Conservation (phyloP, 306 rosid species). For the Inga oerstediana region DNA sequence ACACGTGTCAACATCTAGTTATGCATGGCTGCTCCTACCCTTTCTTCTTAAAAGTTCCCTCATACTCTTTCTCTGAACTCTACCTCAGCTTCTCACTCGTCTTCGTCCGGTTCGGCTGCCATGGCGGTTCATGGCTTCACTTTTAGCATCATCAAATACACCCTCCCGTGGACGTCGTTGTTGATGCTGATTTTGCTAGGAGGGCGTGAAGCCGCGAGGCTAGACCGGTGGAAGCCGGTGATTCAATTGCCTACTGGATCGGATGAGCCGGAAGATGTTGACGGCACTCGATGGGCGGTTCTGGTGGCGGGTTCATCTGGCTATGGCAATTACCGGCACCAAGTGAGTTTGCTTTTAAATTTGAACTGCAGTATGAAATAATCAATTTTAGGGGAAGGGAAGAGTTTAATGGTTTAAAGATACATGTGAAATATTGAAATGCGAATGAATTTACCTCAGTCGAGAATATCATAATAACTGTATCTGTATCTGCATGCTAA, state of each 20-base stretch:
- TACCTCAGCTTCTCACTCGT: not conserved
- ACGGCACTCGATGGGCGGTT: conserved; percentile 72
- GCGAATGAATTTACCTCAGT: too few species aligned
- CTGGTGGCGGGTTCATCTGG: conserved; percentile 92
- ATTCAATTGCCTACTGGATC: conserved; percentile 35
- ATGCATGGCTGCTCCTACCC: not conserved
- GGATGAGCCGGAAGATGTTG: conserved; percentile 9
- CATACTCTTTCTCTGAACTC: not conserved
- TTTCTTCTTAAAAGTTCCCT: not conserved
- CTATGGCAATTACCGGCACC: conserved; percentile 90
- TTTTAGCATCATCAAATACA: not conserved
- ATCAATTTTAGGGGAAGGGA: not conserved
- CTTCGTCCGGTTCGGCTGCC: not conserved
- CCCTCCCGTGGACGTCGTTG: not conserved
- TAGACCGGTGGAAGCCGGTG: conserved; percentile 31
- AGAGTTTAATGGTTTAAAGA: not conserved
- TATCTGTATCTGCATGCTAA: too few species aligned
- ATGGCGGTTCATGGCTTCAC: conserved; percentile 7
- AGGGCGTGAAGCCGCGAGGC: conserved; percentile 19
- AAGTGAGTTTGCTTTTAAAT: conserved; percentile 41
- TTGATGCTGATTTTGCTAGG: not conserved
- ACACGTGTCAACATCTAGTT: not conserved
- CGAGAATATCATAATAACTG: too few species aligned
- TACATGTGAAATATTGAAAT: too few species aligned
- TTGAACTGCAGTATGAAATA: not conserved